These are phyloP conservation scores for Candida mesenterica DNA, from an alignment of 1,139 yeast genomes.

Conservation along the genomic window DNA sequence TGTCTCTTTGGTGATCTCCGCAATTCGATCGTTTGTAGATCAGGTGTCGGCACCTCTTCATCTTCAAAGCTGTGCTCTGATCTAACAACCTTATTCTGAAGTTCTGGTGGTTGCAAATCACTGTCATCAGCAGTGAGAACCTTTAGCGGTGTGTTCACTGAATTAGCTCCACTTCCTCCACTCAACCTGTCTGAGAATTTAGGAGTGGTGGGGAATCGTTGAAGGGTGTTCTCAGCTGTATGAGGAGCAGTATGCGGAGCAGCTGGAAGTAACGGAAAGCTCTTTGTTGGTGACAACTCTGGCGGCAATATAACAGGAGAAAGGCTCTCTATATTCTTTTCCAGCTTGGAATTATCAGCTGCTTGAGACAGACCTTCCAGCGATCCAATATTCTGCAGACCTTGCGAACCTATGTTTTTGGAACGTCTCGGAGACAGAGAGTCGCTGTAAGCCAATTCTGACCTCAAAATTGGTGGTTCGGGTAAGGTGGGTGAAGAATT, in stretches of 20 bases:
- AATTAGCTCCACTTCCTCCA: conserved; percentile 13
- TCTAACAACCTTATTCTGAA: conserved; percentile 13
- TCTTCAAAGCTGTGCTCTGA: conserved; percentile 9
- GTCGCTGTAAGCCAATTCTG: conserved; percentile 24
- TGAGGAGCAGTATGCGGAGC: conserved; percentile 6
- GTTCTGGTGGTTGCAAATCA: conserved; percentile 31
- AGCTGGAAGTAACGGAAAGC: conserved; percentile 4
- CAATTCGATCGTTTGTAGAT: conserved; percentile 9
- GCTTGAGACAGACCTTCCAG: no score
- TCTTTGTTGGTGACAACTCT: conserved; percentile 20
- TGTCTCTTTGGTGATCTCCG: conserved; percentile 5
- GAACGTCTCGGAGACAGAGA: conserved; percentile 14
- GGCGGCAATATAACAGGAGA: conserved; percentile 26
- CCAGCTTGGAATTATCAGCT: no score
- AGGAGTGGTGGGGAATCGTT: conserved; percentile 53
- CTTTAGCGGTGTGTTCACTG: conserved; percentile 3
- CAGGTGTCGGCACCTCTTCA: conserved; percentile 19
- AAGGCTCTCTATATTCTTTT: conserved; percentile 16
- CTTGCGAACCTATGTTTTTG: no score
- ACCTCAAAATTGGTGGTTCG: conserved; percentile 42
- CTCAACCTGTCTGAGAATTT: conserved; percentile 25
- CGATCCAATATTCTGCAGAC: no score
- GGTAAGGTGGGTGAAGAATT: conserved; percentile 55
- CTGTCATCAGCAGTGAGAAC: conserved; percentile 23
- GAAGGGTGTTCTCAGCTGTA: conserved; percentile 29